Percentiles rank a stretch among this genome's conserved stretches.
Evolutionary conservation across 129 eudicot genomes (phyloP).

Genomic region (Pulicaria dysenterica): DNA sequence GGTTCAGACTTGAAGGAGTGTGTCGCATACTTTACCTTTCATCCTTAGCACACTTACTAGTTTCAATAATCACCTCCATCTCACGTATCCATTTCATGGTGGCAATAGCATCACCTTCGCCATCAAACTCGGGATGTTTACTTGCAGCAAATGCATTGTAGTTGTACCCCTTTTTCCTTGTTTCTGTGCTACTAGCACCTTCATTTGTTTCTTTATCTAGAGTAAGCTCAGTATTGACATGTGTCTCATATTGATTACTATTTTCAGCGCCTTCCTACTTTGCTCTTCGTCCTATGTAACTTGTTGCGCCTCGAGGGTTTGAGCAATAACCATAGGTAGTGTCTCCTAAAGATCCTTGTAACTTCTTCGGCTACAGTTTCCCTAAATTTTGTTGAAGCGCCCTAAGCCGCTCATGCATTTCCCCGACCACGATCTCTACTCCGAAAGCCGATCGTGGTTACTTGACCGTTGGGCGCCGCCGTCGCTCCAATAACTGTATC

Average conservation of each 20-base stretch:
- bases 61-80: neutral
- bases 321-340: neutral
- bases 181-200: neutral
- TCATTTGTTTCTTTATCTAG: neutral
- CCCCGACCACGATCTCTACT: too few relatives aligned
- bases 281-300: neutral
- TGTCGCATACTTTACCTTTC: neutral
- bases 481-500: neutral
- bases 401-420: neutral
- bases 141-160: neutral
- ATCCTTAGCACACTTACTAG: neutral
- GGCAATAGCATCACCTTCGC: neutral
- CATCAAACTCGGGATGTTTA: neutral
- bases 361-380: neutral
- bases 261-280: neutral
- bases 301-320: neutral
- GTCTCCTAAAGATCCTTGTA: neutral
- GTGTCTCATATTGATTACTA: neutral
- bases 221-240: neutral
- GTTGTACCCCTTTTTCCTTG: neutral
- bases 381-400: neutral
- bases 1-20: neutral
- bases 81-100: neutral
- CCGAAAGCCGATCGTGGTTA: neutral
- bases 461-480: neutral